Evolutionary conservation across 768 basidiomycete genomes (phyloP).

Genomic region (Collybia mongolica): DNA sequence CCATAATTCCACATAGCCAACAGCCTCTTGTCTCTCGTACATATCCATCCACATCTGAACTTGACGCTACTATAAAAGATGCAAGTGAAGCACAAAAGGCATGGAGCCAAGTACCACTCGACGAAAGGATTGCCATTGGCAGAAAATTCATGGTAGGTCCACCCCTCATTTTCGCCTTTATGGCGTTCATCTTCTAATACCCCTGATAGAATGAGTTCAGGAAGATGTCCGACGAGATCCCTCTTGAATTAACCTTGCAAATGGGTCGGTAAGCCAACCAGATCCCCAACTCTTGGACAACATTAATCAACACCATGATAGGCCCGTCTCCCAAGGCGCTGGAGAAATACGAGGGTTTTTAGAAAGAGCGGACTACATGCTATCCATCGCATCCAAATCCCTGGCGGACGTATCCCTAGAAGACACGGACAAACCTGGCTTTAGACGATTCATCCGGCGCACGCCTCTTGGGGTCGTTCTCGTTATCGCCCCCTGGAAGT

Average conservation of each 20-base stretch:
- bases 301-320: constrained; percentile 22
- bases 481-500: constrained; percentile 94
- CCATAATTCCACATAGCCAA: constrained; percentile 81
- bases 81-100: constrained; percentile 68
- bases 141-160: constrained; percentile 37
- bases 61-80: constrained; percentile 57
- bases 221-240: constrained; percentile 55
- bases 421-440: constrained; percentile 81
- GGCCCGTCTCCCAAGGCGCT: constrained; percentile 74
- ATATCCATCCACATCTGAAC: constrained; percentile 59
- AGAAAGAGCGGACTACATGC: constrained; percentile 80
- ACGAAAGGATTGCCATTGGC: constrained; percentile 68
- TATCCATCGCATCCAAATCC: constrained; percentile 74
- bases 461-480: constrained; percentile 85
- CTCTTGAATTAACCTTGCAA: constrained; percentile 77
- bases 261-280: constrained; percentile 77
- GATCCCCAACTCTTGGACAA: background rate
- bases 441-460: constrained; percentile 80
- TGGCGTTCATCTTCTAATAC: background rate
- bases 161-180: background rate
- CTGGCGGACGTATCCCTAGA: constrained; percentile 74
- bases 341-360: constrained; percentile 83
- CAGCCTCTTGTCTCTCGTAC: constrained; percentile 62
- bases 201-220: constrained; percentile 46
- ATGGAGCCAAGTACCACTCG: constrained; percentile 75